Evolutionary conservation across 2,329 filamentous ascomycete species (phyloP), one percentile per base, ranked within the genome.

Genomic region (Fusarium sp.): DNA sequence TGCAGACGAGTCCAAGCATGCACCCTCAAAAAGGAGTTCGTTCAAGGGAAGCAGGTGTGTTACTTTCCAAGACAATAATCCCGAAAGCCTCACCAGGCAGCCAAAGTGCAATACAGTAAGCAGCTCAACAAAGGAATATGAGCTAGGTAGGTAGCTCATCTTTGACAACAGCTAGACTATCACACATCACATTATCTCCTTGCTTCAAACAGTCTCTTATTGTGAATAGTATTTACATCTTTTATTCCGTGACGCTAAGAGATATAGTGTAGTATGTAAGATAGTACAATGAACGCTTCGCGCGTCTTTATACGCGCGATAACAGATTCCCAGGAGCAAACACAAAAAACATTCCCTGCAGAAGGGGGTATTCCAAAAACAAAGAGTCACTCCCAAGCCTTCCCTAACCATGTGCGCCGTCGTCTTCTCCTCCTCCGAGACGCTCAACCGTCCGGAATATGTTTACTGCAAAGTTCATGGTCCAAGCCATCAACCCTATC

Each of bases 391-490:
- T 52, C 27, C 35, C 20, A n/a, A 31, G 43, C 57, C 57, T 45
- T 56, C 54, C 45, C 65, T 72, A 80, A 56, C 65, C 74, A 59
- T 72, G 72, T 35, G 64, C 65, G 16, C 61, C 66, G 61, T 83
- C 83, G 31, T 87, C 86, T 66, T 89, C 88, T 65, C 87, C 85
- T 48, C 88, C 88, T 41, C 89, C 89, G 10, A 92, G 85, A 68
- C 89, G 86, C 76, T 92, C 89, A 37, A 92, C 90, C 39, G 91
- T 86, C 72, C 93, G 89, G 80, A 95, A 92, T 68, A 95, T 91
- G 83, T 95, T 98, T 67, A 98, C 92, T 59, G 93, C 91, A 84
- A 98, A 97, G 24, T 95, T 98, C 82, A 93, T 88, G 70, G 96
- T 89, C 96, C 96, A 98, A n/a, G 94, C 92, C 69, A 97, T 87